phyloP scores from a whole-genome alignment of 116 monocot species.

The Dioscorea cayenensis region DNA sequence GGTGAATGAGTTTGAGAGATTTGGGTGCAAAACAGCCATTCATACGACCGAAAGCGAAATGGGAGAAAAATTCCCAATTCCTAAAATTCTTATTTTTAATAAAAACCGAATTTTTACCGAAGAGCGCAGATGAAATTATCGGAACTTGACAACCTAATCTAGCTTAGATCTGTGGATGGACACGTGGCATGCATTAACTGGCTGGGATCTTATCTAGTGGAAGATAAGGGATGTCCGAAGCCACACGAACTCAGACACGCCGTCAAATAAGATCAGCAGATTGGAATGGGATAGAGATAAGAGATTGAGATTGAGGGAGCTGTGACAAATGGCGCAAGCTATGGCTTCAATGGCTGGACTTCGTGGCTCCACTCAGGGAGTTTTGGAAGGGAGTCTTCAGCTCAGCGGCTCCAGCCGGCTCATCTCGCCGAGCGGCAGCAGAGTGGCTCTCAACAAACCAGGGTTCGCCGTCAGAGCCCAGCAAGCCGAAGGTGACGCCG shows the following conservation, averaged over 20 bases:
- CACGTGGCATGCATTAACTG: slow-evolving; percentile 29
- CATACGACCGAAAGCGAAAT: not conserved
- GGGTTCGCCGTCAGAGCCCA: slow-evolving; percentile 33
- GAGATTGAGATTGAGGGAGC: not conserved
- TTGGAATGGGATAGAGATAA: not conserved
- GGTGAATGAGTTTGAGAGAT: not conserved
- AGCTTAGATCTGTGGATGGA: not conserved
- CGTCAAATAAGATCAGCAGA: not conserved
- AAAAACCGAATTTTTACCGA: not conserved
- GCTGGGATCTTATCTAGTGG: slow-evolving; percentile 34
- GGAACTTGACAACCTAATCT: not conserved
- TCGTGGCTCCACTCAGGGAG: slow-evolving; percentile 40
- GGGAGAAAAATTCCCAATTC: not conserved
- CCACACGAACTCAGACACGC: slow-evolving; percentile 2
- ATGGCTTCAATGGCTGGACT: slow-evolving; percentile 84
- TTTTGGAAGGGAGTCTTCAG: slow-evolving; percentile 55
- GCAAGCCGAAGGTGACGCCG: slow-evolving; percentile 13
- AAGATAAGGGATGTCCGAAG: slow-evolving; percentile 24
- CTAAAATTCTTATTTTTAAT: too few species aligned
- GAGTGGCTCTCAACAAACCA: slow-evolving; percentile 3
- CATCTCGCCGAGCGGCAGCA: slow-evolving; percentile 4
- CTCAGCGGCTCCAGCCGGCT: slow-evolving; percentile 33
- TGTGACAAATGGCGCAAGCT: slow-evolving; percentile 35
- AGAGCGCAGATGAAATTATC: not conserved
- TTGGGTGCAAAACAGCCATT: not conserved